Percentiles rank a stretch among this genome's conserved stretches.
These are phyloP conservation scores for Dioscorea alata DNA, from an alignment of 106 monocot species.

Conservation along the genomic window DNA sequence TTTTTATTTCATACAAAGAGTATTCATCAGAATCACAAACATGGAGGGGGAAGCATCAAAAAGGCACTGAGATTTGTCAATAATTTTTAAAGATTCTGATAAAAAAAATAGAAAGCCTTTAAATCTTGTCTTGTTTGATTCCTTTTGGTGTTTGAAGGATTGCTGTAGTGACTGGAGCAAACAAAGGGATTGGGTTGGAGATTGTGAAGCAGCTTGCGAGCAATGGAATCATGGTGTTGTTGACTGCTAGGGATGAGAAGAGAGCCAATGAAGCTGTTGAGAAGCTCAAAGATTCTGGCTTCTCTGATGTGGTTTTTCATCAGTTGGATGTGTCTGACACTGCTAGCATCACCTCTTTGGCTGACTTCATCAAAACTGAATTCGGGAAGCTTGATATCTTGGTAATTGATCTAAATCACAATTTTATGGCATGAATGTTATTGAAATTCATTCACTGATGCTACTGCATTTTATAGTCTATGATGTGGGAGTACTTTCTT, in stretches of 20 bases:
- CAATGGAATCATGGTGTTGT: background rate
- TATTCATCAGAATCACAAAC: no score
- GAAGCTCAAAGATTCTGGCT: constrained; percentile 1
- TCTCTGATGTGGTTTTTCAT: constrained; percentile 12
- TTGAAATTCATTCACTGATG: background rate
- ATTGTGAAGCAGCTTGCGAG: background rate
- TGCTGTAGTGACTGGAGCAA: background rate
- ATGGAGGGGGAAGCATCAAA: no score
- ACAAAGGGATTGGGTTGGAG: background rate
- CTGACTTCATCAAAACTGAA: constrained; percentile 5
- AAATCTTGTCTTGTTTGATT: background rate
- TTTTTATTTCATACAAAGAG: no score
- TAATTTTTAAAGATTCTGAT: no score
- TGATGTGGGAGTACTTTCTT: background rate
- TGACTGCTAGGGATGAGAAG: constrained; percentile 1
- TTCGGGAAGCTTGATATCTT: constrained; percentile 25
- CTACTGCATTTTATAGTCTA: background rate
- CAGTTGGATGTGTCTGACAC: constrained; percentile 19
- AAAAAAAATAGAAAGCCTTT: no score
- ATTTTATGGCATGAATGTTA: background rate
- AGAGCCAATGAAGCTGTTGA: constrained; percentile 8
- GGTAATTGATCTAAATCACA: background rate
- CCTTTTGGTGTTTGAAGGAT: background rate
- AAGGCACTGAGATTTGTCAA: no score
- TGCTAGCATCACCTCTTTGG: constrained; percentile 13